Evolutionary conservation across 768 basidiomycete species (phyloP).

Genomic region (Mycena floridula): DNA sequence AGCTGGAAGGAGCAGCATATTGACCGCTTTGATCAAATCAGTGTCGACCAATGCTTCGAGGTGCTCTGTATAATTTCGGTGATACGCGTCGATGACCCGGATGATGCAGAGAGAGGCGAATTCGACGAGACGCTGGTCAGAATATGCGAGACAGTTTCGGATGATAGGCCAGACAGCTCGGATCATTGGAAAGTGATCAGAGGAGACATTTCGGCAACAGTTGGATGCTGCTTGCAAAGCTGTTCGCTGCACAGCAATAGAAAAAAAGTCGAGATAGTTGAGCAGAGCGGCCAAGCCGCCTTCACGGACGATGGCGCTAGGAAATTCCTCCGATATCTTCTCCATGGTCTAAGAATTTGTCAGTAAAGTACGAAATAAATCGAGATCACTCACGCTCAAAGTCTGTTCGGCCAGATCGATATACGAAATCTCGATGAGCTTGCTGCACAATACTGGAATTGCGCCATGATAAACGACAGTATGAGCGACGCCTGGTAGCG

Average conservation of each 20-base stretch:
- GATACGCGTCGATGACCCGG: constrained; percentile 87
- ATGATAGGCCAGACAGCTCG: constrained; percentile 89
- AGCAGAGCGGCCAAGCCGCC: constrained; percentile 90
- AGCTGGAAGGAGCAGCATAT: constrained; percentile 77
- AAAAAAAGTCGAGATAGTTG: constrained; percentile 97
- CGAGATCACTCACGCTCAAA: constrained; percentile 67
- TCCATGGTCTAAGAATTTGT: constrained; percentile 72
- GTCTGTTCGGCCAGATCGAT: constrained; percentile 99
- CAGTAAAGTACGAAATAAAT: constrained; percentile 9
- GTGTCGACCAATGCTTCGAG: constrained; percentile 82
- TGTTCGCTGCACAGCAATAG: constrained; percentile 94
- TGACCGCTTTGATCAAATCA: constrained; percentile 76
- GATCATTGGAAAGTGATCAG: constrained; percentile 88
- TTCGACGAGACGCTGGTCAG: constrained; percentile 96
- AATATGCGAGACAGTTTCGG: constrained; percentile 84
- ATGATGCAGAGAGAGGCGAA: constrained; percentile 94
- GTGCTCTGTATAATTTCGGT: constrained; percentile 77
- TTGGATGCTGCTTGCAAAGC: constrained; percentile 96
- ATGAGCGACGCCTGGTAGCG: constrained; percentile 95
- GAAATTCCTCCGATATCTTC: constrained; percentile 98
- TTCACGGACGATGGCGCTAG: constrained; percentile 92
- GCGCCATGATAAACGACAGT: constrained; percentile 98
- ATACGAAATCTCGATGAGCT: constrained; percentile 93
- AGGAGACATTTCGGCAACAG: constrained; percentile 88
- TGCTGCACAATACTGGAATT: constrained; percentile 95